Evolutionary conservation across 2,329 filamentous ascomycete genomes (phyloP), one percentile per base, ranked within the genome.

Genomic region (Aspergillus calidoustus): DNA sequence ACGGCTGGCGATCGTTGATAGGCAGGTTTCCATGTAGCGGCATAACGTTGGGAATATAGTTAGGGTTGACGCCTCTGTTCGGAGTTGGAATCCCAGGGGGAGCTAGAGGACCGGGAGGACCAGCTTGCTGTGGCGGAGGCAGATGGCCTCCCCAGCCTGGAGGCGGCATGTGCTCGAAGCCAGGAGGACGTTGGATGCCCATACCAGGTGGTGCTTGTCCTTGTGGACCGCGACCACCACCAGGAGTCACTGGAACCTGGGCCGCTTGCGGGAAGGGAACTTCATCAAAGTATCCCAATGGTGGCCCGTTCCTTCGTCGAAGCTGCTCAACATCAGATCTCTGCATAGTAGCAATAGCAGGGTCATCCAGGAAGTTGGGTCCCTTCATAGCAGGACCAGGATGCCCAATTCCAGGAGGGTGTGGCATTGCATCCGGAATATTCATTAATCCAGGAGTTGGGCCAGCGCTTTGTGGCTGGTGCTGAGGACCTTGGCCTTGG

Each of bases 111-210:
- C 66, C 70, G 7, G 68, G 70, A 7, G 70, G 74, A 59, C 69
- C 73, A 54, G 70, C 73, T 55, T 77, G 77, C 56, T 74, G 76
- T 15, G 71, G 74, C 30, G 72, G 73, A 51, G 73, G 65, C 54
- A 76, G 73, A 38, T 65, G 75, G 23, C 74, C 75, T 23, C 69
- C 68, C 77, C 77, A 80, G 59, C 76, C 76, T 15, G 76, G 76
- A 47, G 75, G 75, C 17, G 75, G 75, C 64, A 79, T 63, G 57
- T 80, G 77, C 23, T 80, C 78, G 48, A 81, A 74, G 22, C 79
- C 80, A 38, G 78, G 79, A 46, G 80, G 79, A 60, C 79, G 72
- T 62, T 78, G 79, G 31, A 82, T 71, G 23, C 74, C 75, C 72
- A 80, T 75, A 23, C 71, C 66, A 55, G 72, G 71, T 54, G 76